Conservation (phyloP, 192 early-diverging fungal species). For the Rhizophagus sp. region DNA sequence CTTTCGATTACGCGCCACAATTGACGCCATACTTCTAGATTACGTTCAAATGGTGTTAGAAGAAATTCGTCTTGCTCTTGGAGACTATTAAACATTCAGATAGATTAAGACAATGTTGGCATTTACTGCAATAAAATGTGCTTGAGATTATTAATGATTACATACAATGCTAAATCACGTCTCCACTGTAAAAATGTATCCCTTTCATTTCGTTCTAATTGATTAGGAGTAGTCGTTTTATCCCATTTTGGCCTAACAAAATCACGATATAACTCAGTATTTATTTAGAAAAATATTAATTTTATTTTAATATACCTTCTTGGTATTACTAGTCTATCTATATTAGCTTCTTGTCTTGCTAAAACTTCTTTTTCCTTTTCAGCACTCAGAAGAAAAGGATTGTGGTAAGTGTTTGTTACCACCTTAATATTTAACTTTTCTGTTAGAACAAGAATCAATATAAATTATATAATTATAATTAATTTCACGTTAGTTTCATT, state of each 20-base stretch:
- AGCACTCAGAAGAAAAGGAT: conserved; percentile 81
- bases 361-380: conserved; percentile 79
- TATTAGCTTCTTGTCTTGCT: conserved; percentile 74
- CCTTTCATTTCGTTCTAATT: conserved; percentile 82
- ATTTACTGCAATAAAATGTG: no score
- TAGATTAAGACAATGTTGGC: no score
- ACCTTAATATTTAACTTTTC: conserved; percentile 85
- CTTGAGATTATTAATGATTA: not conserved
- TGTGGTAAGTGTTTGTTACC: conserved; percentile 65
- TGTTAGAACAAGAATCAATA: conserved; percentile 30
- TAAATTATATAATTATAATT: not conserved
- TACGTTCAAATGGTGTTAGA: conserved; percentile 97
- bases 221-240: conserved; percentile 71
- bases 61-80: conserved; percentile 93
- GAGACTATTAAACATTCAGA: conserved; percentile 46
- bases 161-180: conserved; percentile 74
- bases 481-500: conserved; percentile 28
- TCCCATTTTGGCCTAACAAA: conserved; percentile 79
- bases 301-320: conserved; percentile 47
- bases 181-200: conserved; percentile 92
- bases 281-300: not conserved
- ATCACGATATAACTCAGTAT: not conserved
- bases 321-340: conserved; percentile 79
- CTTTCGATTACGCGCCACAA: conserved; percentile 98
- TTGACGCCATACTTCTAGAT: conserved; percentile 98